phyloP scores from a whole-genome alignment of 78 protist species.

The Dictyostelium citrinum region DNA sequence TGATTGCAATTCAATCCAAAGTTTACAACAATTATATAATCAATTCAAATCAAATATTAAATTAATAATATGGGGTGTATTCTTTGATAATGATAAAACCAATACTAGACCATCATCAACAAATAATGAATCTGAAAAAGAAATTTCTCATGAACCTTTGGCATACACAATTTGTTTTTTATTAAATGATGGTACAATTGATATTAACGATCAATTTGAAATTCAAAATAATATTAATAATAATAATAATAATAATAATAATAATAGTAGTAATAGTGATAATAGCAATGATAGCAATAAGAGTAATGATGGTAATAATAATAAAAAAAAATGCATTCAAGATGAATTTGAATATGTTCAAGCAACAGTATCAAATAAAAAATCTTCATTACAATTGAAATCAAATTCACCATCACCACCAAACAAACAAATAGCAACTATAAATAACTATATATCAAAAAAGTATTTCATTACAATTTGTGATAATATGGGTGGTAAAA shows the following conservation, averaged over 20 bases:
- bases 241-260: not conserved
- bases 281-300: not conserved
- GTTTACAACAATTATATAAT: not conserved
- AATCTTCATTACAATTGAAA: not conserved
- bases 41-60: not conserved
- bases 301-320: not conserved
- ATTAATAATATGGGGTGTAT: not conserved
- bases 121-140: not conserved
- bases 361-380: not conserved
- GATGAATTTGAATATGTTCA: not conserved
- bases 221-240: not conserved
- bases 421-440: not conserved
- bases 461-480: conserved; percentile 3
- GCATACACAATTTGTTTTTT: conserved; percentile 11
- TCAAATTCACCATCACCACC: not conserved
- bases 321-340: not conserved
- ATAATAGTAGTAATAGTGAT: not conserved
- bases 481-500: not conserved
- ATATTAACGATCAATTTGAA: not conserved
- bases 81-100: conserved; percentile 38
- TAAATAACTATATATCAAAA: not conserved
- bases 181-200: not conserved
- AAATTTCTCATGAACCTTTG: conserved; percentile 15
- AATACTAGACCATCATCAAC: not conserved
- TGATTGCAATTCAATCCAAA: not conserved